Conservation (phyloP, 495 filamentous ascomycete species). For the Talaromyces trachyspermus region DNA sequence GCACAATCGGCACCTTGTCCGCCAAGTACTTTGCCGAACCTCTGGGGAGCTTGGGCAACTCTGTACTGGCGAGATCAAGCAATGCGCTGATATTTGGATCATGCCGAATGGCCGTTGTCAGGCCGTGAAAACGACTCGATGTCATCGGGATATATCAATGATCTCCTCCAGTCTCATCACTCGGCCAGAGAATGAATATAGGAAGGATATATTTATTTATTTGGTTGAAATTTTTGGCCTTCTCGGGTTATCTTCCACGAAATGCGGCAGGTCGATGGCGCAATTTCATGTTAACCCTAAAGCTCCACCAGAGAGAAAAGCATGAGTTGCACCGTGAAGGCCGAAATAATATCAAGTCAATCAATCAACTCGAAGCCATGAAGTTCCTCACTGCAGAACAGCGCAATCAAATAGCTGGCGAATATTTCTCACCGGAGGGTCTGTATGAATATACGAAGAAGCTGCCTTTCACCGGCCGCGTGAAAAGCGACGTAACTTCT, state of each 20-base stretch:
- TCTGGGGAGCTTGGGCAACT: background rate
- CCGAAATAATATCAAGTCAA: too few species aligned
- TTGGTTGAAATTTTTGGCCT: too few species aligned
- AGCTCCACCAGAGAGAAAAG: too few species aligned
- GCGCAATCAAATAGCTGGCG: conserved; percentile 6
- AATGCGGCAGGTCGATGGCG: too few species aligned
- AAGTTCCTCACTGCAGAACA: background rate
- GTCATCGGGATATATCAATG: too few species aligned
- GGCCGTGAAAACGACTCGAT: background rate
- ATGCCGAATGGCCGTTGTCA: background rate
- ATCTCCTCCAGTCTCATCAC: too few species aligned
- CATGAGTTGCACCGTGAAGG: too few species aligned
- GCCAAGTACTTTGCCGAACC: conserved; percentile 26
- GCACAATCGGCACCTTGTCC: conserved; percentile 46
- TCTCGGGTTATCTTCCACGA: too few species aligned
- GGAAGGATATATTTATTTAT: too few species aligned
- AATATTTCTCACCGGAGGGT: conserved; percentile 17
- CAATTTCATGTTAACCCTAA: too few species aligned
- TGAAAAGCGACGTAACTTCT: conserved; percentile 12
- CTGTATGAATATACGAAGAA: conserved; percentile 18
- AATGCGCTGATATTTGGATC: background rate
- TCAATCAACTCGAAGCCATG: too few species aligned
- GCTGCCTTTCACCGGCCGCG: conserved; percentile 15
- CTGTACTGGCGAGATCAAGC: background rate
- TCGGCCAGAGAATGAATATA: too few species aligned